These are phyloP conservation scores for Pedinophyceae sp. DNA, from an alignment of 139 green algal genomes.

Conservation along the genomic window DNA sequence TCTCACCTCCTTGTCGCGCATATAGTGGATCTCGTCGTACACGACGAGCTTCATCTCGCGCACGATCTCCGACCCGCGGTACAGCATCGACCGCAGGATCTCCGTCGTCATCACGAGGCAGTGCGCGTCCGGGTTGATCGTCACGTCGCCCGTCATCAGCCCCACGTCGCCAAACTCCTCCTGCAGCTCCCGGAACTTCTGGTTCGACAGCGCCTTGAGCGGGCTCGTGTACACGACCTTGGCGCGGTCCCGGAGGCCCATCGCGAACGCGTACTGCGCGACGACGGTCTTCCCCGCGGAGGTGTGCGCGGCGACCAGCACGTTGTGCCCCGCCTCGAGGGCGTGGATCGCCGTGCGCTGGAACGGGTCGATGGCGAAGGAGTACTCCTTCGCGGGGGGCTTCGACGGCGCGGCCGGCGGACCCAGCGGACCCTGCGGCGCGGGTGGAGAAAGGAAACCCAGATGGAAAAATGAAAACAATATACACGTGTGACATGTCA, in stretches of 20 bases:
- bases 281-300: constrained; percentile 68
- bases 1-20: constrained; percentile 13
- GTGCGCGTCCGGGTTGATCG: constrained; percentile 52
- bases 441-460: no score
- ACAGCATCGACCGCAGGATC: constrained; percentile 72
- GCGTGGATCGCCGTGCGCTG: constrained; percentile 19
- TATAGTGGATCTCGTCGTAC: constrained; percentile 54
- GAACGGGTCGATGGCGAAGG: constrained; percentile 65
- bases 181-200: constrained; percentile 67
- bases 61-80: constrained; percentile 51
- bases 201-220: constrained; percentile 72
- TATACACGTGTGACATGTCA: no score
- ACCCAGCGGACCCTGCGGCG: constrained; percentile 2
- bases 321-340: constrained; percentile 28
- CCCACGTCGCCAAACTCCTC: constrained; percentile 58
- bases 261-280: constrained; percentile 67
- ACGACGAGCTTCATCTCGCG: constrained; percentile 38
- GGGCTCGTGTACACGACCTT: constrained; percentile 74
- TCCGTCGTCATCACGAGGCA: constrained; percentile 84
- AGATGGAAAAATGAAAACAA: no score
- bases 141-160: constrained; percentile 69
- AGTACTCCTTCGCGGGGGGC: constrained; percentile 24
- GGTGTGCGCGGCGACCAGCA: constrained; percentile 64
- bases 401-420: not conserved
- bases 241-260: constrained; percentile 39